Conservation (phyloP, 768 basidiomycete species). For the Amanita subjunquillea region DNA sequence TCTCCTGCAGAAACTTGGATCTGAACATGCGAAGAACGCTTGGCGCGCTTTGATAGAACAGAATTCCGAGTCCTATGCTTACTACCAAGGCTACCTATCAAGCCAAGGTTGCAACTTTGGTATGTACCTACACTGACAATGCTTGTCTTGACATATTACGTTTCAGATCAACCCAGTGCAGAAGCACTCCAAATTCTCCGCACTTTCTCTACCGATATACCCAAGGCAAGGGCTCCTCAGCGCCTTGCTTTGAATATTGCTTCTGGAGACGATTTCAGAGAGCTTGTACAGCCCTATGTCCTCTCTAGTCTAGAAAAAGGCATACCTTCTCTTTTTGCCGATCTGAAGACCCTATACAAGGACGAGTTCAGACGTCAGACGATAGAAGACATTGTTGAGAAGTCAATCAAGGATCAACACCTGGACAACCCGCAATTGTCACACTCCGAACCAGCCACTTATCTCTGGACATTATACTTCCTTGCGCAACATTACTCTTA, state of each 20-base stretch:
- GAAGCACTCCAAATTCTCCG: constrained; percentile 49
- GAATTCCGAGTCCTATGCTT: constrained; percentile 76
- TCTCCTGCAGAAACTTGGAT: constrained; percentile 55
- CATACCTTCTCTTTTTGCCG: constrained; percentile 87
- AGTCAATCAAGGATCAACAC: constrained; percentile 19
- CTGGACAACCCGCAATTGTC: constrained; percentile 13
- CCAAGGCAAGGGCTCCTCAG: constrained; percentile 59
- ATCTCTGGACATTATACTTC: constrained; percentile 94
- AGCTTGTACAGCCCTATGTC: constrained; percentile 59
- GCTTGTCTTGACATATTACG: constrained; percentile 7
- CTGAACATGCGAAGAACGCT: constrained; percentile 66
- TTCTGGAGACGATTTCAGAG: constrained; percentile 56
- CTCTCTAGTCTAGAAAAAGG: constrained; percentile 66
- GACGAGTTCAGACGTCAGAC: constrained; percentile 51
- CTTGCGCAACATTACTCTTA: constrained; percentile 83
- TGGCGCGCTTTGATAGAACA: constrained; percentile 77
- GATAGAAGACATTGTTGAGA: constrained; percentile 63
- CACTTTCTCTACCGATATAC: constrained; percentile 50
- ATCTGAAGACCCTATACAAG: constrained; percentile 77
- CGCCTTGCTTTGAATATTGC: constrained; percentile 68
- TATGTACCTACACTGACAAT: constrained; percentile 20
- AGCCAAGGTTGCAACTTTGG: constrained; percentile 60
- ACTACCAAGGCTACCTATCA: constrained; percentile 66
- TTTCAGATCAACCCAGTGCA: constrained; percentile 37
- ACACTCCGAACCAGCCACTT: constrained; percentile 58